Evolutionary conservation across 306 rosid species (phyloP).

Genomic region (Trifolium fragiferum): DNA sequence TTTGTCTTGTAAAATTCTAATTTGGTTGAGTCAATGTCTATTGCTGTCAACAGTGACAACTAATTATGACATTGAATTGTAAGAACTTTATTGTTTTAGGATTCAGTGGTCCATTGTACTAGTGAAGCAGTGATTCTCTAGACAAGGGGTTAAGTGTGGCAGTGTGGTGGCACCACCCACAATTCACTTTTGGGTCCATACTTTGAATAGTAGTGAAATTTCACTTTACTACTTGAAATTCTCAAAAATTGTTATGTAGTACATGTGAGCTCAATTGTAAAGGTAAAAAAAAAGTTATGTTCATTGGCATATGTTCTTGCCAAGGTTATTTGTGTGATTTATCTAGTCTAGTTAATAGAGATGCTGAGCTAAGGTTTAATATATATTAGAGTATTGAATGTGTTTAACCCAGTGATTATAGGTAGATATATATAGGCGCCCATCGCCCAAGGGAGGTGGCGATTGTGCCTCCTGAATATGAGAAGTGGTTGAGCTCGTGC

Average conservation of each 20-base stretch:
- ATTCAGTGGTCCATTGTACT: constrained; percentile 44
- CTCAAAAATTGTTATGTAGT: background rate
- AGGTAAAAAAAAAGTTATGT: too few species aligned
- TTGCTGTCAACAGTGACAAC: constrained; percentile 31
- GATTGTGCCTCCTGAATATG: too few species aligned
- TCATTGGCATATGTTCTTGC: too few species aligned
- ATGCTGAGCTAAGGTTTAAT: too few species aligned
- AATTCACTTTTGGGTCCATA: constrained; percentile 19
- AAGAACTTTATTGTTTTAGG: constrained; percentile 31
- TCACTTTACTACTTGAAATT: background rate
- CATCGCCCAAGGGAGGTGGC: too few species aligned
- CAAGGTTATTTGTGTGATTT: too few species aligned
- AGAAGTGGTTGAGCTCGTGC: too few species aligned
- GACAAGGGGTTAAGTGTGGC: constrained; percentile 41
- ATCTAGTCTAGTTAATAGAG: too few species aligned
- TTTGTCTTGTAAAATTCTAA: constrained; percentile 28
- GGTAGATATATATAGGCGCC: too few species aligned
- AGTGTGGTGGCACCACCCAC: constrained; percentile 27
- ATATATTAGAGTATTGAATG: too few species aligned
- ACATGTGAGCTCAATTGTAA: background rate
- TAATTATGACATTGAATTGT: constrained; percentile 43
- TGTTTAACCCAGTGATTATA: too few species aligned
- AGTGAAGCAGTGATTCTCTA: constrained; percentile 18
- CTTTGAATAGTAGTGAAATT: constrained; percentile 12
- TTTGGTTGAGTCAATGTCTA: constrained; percentile 40